phyloP scores from a whole-genome alignment of 106 monocot species.

The Dioscorea zingiberensis region DNA sequence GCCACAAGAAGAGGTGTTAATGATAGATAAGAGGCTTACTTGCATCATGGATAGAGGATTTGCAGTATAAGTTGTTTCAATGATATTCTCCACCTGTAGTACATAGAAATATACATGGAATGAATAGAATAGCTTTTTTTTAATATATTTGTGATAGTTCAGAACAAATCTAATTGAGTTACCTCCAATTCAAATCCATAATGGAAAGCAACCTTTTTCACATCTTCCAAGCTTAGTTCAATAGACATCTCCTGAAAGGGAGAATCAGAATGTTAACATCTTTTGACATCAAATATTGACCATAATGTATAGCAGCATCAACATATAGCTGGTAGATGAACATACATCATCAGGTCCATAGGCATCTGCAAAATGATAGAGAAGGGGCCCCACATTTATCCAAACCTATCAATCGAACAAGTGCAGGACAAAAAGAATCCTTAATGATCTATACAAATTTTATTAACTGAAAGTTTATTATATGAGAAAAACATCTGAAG shows the following conservation, averaged over 20 bases:
- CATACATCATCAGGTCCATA: slow-evolving; percentile 77
- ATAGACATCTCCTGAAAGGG: slow-evolving; percentile 79
- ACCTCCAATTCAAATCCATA: slow-evolving; percentile 95
- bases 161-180: not conserved
- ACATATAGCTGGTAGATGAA: no score
- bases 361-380: slow-evolving; percentile 96
- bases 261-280: not conserved
- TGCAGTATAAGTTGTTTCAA: slow-evolving; percentile 83
- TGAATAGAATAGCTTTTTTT: no score
- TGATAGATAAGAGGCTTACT: slow-evolving; percentile 32
- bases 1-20: not conserved
- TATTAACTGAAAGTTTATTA: no score
- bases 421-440: not conserved
- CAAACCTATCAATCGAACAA: slow-evolving; percentile 52
- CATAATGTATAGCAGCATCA: no score
- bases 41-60: slow-evolving; percentile 97
- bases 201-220: slow-evolving; percentile 64
- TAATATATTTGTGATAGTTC: no score
- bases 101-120: not conserved
- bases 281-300: no score
- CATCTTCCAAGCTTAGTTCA: slow-evolving; percentile 95
- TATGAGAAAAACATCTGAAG: no score
- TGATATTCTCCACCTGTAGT: slow-evolving; percentile 66
- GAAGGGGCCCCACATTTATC: slow-evolving; percentile 92
- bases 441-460: not conserved